phyloP scores from a whole-genome alignment of 441 rosid genomes.

The Croton laevigatus region DNA sequence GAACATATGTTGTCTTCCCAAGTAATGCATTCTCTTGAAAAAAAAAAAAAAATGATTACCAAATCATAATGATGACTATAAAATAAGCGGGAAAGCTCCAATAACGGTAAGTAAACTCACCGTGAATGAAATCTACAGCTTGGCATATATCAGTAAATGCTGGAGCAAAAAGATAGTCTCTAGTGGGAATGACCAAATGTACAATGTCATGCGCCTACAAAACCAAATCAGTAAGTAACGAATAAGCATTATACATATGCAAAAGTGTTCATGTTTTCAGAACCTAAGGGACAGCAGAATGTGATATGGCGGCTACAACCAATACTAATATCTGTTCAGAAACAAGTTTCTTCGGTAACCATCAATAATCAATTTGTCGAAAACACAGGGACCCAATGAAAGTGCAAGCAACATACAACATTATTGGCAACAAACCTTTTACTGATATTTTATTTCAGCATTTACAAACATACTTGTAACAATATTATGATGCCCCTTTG shows the following conservation, averaged over 20 bases:
- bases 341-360: background rate
- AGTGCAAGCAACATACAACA: background rate
- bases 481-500: too few relatives aligned
- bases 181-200: slow-evolving; percentile 77
- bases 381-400: background rate
- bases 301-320: background rate
- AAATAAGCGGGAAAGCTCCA: background rate
- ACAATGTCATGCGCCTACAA: slow-evolving; percentile 69
- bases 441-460: background rate
- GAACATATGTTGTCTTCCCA: slow-evolving; percentile 69
- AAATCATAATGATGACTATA: background rate
- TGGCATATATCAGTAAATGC: slow-evolving; percentile 49
- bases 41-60: background rate
- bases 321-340: background rate
- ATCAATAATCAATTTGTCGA: background rate
- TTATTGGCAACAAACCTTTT: background rate
- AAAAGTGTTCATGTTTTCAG: background rate
- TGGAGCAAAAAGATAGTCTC: slow-evolving; percentile 87
- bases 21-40: slow-evolving; percentile 50
- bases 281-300: background rate
- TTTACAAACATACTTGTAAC: too few relatives aligned
- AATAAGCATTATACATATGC: background rate
- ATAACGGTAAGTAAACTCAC: slow-evolving; percentile 31
- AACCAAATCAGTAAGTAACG: background rate
- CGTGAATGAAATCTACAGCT: slow-evolving; percentile 71